Evolutionary conservation across 305 asterid species (phyloP), one percentile per base, ranked within the genome.

Genomic region (Fraxinus baroniana): DNA sequence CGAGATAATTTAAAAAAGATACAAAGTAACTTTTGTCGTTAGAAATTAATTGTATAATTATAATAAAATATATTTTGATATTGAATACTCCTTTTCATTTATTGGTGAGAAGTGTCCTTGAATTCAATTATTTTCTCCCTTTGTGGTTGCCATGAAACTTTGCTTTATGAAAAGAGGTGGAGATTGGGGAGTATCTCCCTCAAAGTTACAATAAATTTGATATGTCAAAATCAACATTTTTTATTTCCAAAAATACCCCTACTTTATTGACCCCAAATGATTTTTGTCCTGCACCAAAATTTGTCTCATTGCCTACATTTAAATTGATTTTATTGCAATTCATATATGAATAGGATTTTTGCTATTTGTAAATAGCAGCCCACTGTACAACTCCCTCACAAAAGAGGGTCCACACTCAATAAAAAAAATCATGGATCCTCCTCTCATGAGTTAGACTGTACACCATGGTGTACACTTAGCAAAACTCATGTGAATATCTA

Each of bases 141-240:
- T 2, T 24, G 17, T 66, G 74, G 74, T 66, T 66, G 74, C 35
- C 74, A 66, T 4, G 10, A 66, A 66, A 66, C 74, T 13, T 26
- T 8, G 7, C 74, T 26, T 10, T 66, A 66, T 66, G 73, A 64
- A 9, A 24, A 26, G 73, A 22, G 73, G 73, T 24, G 74, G 36
- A 30, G 76, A 39, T 2, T 9, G 7, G 74, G 75, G 30, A 77
- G 81, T 80, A 86, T 86, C 91, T 86, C 91, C 89, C 89, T 84
- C 79, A 84, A 84, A 75, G 82, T 84, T 80, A 82, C 88, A 88
- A 84, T 68, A 74, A 39, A 39, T 81, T 86, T 88, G 90, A 84
- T 83, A 39, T 70, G 89, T 88, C 90, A 6, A 71, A 57, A 36
- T 86, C 86, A 79, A 1, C 60, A 3, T 64, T 60, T 22, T n/a